A percentile compares a stretch with the other conserved stretches of the same genome.
Conservation (phyloP, 1,284 basidiomycete species). For the Trichosporon coremiiforme region DNA sequence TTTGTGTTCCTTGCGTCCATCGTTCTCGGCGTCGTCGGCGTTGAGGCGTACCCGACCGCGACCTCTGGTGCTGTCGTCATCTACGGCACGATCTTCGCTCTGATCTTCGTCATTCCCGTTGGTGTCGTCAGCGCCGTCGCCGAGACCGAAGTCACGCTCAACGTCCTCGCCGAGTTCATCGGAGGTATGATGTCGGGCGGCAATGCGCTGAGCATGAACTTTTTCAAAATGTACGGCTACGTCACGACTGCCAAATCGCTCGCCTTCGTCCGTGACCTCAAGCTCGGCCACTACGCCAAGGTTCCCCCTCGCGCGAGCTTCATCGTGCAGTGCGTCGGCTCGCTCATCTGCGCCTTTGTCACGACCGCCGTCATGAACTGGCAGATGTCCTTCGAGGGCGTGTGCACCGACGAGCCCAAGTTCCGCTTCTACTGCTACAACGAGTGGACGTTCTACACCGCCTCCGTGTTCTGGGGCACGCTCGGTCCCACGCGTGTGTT, state of each 20-base stretch:
- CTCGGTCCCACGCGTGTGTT: slow-evolving; percentile 67
- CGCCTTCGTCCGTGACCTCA: slow-evolving; percentile 60
- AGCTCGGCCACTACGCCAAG: slow-evolving; percentile 52
- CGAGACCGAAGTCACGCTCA: slow-evolving; percentile 61
- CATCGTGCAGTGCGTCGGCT: slow-evolving; percentile 67
- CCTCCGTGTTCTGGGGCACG: slow-evolving; percentile 74
- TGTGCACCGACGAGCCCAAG: slow-evolving; percentile 35
- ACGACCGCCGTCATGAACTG: slow-evolving; percentile 38
- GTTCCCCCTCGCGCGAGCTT: slow-evolving; percentile 62
- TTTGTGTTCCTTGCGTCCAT: slow-evolving; percentile 65
- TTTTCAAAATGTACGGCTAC: slow-evolving; percentile 64
- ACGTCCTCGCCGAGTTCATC: too few relatives aligned
- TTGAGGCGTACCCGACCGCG: slow-evolving; percentile 62
- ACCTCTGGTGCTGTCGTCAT: slow-evolving; percentile 64
- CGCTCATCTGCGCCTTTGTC: slow-evolving; percentile 59
- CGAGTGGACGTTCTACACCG: slow-evolving; percentile 30
- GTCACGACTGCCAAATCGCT: slow-evolving; percentile 61
- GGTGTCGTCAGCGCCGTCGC: slow-evolving; percentile 65
- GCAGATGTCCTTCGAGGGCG: slow-evolving; percentile 33
- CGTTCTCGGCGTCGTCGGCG: slow-evolving; percentile 54
- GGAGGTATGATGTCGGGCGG: slow-evolving; percentile 62
- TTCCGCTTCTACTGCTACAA: slow-evolving; percentile 33
- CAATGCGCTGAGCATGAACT: slow-evolving; percentile 65
- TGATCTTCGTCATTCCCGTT: slow-evolving; percentile 36
- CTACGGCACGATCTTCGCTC: slow-evolving; percentile 36